These are phyloP conservation scores for Chaetomium sp. DNA, from an alignment of 2,329 filamentous ascomycete species.

Conservation along the genomic window DNA sequence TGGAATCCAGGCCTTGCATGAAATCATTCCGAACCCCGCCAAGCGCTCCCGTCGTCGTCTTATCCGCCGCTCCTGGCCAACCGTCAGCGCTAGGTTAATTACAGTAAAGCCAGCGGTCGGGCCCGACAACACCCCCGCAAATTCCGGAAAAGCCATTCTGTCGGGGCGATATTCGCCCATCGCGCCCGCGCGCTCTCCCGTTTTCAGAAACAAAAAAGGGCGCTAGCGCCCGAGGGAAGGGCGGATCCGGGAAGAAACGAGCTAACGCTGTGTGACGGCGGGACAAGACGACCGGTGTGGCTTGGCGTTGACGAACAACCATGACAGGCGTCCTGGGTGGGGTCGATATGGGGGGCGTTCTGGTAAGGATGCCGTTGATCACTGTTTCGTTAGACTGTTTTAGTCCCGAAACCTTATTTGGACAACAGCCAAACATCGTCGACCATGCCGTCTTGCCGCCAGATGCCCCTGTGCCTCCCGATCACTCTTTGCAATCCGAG, in stretches of 20 bases:
- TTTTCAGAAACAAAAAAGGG: neutral
- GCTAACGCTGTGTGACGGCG: constrained; percentile 13
- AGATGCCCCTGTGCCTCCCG: too few species aligned
- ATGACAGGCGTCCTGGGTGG: neutral
- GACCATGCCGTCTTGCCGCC: neutral
- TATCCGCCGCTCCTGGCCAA: too few species aligned
- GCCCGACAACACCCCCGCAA: too few species aligned
- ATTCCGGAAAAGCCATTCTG: neutral
- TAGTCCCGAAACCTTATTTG: constrained; percentile 24
- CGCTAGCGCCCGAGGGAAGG: neutral
- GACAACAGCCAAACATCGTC: constrained; percentile 16
- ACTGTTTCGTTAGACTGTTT: constrained; percentile 13
- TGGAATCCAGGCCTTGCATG: too few species aligned
- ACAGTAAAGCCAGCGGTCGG: too few species aligned
- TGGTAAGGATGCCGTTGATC: constrained; percentile 13
- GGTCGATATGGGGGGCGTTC: neutral
- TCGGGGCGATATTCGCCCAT: neutral
- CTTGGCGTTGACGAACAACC: constrained; percentile 10
- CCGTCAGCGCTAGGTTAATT: too few species aligned
- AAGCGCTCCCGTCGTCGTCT: too few species aligned
- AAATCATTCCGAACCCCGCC: too few species aligned
- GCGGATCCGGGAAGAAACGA: constrained; percentile 5
- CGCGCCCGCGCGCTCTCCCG: neutral
- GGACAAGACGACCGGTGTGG: constrained; percentile 3
- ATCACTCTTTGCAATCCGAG: too few species aligned